A percentile compares a stretch with the other conserved stretches of the same genome.
These are phyloP conservation scores for Boletus subcaerulescens DNA, from an alignment of 768 basidiomycete genomes.

Conservation along the genomic window DNA sequence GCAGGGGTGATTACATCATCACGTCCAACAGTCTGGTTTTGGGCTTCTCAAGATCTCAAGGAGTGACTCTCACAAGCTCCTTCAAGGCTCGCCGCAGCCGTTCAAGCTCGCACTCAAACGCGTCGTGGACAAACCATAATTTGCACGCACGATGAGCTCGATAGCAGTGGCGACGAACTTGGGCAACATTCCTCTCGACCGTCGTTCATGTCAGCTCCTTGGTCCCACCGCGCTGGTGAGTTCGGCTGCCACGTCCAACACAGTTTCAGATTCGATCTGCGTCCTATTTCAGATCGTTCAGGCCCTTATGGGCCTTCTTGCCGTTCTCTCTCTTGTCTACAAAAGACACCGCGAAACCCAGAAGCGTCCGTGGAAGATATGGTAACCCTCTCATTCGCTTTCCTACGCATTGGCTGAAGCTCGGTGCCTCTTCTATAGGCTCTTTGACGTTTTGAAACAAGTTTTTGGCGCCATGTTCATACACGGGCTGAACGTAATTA, in stretches of 20 bases:
- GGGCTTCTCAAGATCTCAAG: not conserved
- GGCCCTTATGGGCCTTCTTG: constrained; percentile 84
- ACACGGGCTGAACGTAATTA: constrained; percentile 73
- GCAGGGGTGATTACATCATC: constrained; percentile 20
- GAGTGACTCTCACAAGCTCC: no score
- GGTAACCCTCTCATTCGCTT: constrained; percentile 44
- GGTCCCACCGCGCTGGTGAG: constrained; percentile 48
- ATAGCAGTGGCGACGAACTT: constrained; percentile 9
- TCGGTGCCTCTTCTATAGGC: constrained; percentile 41
- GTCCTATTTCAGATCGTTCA: constrained; percentile 60
- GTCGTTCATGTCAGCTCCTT: constrained; percentile 41
- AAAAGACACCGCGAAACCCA: constrained; percentile 86
- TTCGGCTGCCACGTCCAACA: not conserved
- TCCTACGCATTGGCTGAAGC: constrained; percentile 3
- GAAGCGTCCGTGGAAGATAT: constrained; percentile 90
- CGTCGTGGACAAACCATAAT: not conserved
- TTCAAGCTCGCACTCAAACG: not conserved
- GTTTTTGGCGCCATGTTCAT: constrained; percentile 82
- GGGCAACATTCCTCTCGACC: constrained; percentile 39
- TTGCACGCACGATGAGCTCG: constrained; percentile 9
- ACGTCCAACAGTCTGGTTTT: not conserved
- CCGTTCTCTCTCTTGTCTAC: constrained; percentile 81
- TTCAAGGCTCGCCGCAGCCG: not conserved
- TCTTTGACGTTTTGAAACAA: constrained; percentile 94
- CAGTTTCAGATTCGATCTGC: not conserved